Conservation (phyloP, 768 basidiomycete genomes). For the Lactarius trivialis region DNA sequence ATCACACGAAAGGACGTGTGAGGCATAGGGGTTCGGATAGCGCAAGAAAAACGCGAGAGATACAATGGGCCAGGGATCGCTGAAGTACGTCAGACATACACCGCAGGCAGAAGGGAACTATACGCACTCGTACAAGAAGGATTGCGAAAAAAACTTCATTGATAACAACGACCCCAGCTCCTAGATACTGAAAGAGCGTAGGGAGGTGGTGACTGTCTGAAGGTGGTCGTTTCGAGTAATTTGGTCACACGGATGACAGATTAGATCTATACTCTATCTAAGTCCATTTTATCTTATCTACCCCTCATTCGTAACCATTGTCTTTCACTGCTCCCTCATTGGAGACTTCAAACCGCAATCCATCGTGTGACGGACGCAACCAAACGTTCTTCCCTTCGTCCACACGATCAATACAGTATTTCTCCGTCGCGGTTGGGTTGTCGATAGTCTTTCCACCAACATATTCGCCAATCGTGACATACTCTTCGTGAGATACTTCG, state of each 20-base stretch:
- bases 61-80: slow-evolving; percentile 92
- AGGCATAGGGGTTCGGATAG: slow-evolving; percentile 92
- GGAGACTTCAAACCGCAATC: slow-evolving; percentile 50
- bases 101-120: background rate
- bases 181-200: slow-evolving; percentile 16
- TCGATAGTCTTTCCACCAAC: slow-evolving; percentile 33
- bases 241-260: slow-evolving; percentile 1
- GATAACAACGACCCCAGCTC: slow-evolving; percentile 34
- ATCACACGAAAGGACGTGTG: slow-evolving; percentile 93
- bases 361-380: slow-evolving; percentile 73
- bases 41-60: slow-evolving; percentile 91
- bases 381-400: slow-evolving; percentile 44
- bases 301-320: slow-evolving; percentile 38
- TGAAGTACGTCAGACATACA: slow-evolving; percentile 29
- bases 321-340: slow-evolving; percentile 41
- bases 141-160: slow-evolving; percentile 52
- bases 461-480: slow-evolving; percentile 53
- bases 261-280: background rate
- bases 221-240: background rate
- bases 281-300: background rate
- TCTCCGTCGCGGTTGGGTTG: slow-evolving; percentile 32
- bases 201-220: background rate
- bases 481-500: slow-evolving; percentile 73
- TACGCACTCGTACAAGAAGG: slow-evolving; percentile 51
- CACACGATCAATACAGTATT: slow-evolving; percentile 41